Conservation (phyloP, 495 filamentous ascomycete genomes). For the Pseudevernia furfuracea region DNA sequence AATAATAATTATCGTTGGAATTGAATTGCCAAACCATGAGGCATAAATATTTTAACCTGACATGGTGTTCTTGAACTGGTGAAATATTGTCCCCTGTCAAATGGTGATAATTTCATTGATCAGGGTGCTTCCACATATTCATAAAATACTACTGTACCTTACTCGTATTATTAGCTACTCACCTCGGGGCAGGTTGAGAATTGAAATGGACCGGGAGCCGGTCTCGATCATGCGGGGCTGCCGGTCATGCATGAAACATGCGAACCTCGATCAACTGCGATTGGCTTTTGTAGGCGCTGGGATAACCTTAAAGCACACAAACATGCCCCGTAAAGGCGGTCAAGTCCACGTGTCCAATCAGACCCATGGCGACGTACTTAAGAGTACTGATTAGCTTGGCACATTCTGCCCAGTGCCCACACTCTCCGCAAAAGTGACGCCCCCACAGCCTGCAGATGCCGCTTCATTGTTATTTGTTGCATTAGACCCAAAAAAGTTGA, state of each 20-base stretch:
- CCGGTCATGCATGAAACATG: slow-evolving; percentile 5
- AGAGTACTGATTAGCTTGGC: neutral
- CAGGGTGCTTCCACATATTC: neutral
- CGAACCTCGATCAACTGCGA: neutral
- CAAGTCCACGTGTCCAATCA: slow-evolving; percentile 5
- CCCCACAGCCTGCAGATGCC: neutral
- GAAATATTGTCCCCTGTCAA: neutral
- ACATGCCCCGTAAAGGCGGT: slow-evolving; percentile 4
- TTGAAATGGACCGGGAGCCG: neutral
- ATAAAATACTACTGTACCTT: too few relatives aligned
- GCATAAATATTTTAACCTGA: too few relatives aligned
- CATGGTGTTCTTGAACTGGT: too few relatives aligned
- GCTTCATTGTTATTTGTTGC: neutral
- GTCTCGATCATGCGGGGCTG: slow-evolving; percentile 3
- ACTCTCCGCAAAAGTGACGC: neutral
- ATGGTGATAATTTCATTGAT: neutral
- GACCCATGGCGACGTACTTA: neutral
- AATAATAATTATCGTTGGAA: too few relatives aligned
- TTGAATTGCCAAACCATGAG: too few relatives aligned
- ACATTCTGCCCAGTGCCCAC: neutral
- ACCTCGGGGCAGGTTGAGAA: neutral
- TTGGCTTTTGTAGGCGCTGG: slow-evolving; percentile 8
- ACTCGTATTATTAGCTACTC: too few relatives aligned
- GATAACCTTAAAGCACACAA: slow-evolving; percentile 7
- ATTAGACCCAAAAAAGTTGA: neutral